Evolutionary conservation across 257 asterid species (phyloP), one percentile per base, ranked within the genome.

Genomic region (Capsicum pubescens): DNA sequence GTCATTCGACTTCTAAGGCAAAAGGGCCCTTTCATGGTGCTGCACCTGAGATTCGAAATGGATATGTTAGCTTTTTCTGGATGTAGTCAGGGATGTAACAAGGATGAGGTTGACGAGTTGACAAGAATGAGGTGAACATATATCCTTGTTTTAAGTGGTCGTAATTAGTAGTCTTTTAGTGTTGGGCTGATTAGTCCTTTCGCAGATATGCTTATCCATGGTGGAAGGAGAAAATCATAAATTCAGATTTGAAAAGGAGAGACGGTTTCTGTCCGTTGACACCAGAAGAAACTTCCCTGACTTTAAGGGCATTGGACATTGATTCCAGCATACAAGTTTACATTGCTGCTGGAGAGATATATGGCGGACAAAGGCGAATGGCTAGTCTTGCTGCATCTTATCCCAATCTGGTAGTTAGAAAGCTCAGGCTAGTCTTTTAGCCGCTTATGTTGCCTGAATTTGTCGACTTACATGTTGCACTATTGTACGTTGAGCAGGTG

Each of bases 1-100:
- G 98, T 95, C 16, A 90, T 97, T 86, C 88, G 88, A 82, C 91
- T 95, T 82, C 91, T 97, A 11, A 90, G 97, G 88, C 90, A 90
- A 86, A 97, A 91, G 57, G 99, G 99, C 36, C 95, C 97, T 35
- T 93, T 97, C 89, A 82, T 97, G 32, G 99, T 97, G 46, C 99
- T 97, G 83, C 99, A 97, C 87, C 98, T 97, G 80, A 92, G 99
- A 88, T 97, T 92, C 21, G 99, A 97, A 90, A 97, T 95, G 99
- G 99, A 97, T 90, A 97, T 97, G 99, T 84, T 97, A 84, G 99
- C 99, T 2, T 97, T 97, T 85, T 95, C 99, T 80, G 99, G 99
- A 63, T 97, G 99, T 82, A 91, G 96, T 44, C 98, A 93, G 86
- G 99, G 99, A 57, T 97, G 97, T 91, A 93, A 91, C 83, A 79